Evolutionary conservation across 2,329 filamentous ascomycete species (phyloP).

Genomic region (Colletotrichum destructivum): DNA sequence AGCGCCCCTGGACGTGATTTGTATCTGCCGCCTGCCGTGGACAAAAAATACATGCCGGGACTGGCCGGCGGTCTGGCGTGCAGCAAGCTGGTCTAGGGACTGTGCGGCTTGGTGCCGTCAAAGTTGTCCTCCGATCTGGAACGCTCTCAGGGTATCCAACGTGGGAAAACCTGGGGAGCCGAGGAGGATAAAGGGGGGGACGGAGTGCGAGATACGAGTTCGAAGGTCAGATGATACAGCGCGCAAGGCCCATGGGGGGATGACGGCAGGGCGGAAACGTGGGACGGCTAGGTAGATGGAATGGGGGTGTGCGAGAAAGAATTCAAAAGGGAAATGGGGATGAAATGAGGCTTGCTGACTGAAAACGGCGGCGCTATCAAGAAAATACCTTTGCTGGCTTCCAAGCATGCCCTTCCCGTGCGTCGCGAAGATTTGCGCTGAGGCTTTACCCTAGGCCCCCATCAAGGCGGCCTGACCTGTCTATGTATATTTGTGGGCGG

Average conservation of each 20-base stretch:
- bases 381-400: neutral
- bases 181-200: neutral
- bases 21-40: slow-evolving; percentile 16
- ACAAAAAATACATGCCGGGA: neutral
- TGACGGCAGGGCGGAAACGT: slow-evolving; percentile 18
- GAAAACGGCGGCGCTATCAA: slow-evolving; percentile 28
- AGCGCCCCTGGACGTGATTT: slow-evolving; percentile 3
- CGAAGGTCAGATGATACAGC: slow-evolving; percentile 18
- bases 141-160: slow-evolving; percentile 2
- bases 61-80: slow-evolving; percentile 5
- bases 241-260: neutral
- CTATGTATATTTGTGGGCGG: slow-evolving; percentile 1
- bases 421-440: slow-evolving; percentile 2
- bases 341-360: slow-evolving; percentile 25
- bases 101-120: slow-evolving; percentile 16
- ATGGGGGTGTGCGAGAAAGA: slow-evolving; percentile 6
- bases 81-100: slow-evolving; percentile 2
- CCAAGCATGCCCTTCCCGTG: slow-evolving; percentile 7
- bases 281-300: neutral
- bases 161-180: slow-evolving; percentile 17
- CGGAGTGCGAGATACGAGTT: slow-evolving; percentile 13
- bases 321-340: slow-evolving; percentile 18
- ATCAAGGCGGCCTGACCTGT: neutral
- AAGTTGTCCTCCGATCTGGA: slow-evolving; percentile 2
- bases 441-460: slow-evolving; percentile 5